Conservation (phyloP, 805 yeast genomes). For the Barnettozyma pratensis region DNA sequence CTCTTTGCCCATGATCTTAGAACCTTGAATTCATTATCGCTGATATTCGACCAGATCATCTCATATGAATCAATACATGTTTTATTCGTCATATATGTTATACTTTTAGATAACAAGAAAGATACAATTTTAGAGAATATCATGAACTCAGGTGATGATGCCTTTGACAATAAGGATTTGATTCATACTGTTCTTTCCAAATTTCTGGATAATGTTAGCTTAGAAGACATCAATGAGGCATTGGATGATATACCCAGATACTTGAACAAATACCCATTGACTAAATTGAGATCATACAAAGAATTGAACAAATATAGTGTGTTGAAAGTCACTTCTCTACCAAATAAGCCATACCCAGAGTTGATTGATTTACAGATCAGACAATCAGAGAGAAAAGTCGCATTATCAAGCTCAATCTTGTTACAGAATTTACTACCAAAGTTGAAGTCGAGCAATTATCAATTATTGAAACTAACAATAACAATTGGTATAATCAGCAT, state of each 20-base stretch:
- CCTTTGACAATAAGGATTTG: slow-evolving; percentile 33
- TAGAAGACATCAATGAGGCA: slow-evolving; percentile 24
- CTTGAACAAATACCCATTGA: slow-evolving; percentile 2
- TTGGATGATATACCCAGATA: slow-evolving; percentile 19
- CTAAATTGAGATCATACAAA: slow-evolving; percentile 6
- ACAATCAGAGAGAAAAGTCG: not conserved
- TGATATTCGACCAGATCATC: slow-evolving; percentile 67
- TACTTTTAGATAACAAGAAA: slow-evolving; percentile 44
- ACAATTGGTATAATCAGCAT: slow-evolving; percentile 13
- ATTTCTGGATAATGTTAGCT: slow-evolving; percentile 19
- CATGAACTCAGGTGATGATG: slow-evolving; percentile 19
- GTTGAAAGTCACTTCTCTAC: slow-evolving; percentile 19
- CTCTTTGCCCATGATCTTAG: slow-evolving; percentile 68
- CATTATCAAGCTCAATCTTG: not conserved
- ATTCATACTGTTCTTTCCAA: slow-evolving; percentile 36
- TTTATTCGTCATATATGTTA: slow-evolving; percentile 56
- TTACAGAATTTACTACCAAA: too few species aligned
- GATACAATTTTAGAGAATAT: slow-evolving; percentile 34
- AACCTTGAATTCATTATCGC: slow-evolving; percentile 42
- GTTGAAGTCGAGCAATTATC: not conserved
- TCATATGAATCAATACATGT: slow-evolving; percentile 49
- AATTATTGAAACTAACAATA: slow-evolving; percentile 10
- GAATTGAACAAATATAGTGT: slow-evolving; percentile 25
- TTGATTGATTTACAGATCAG: slow-evolving; percentile 1
- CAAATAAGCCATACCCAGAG: not conserved